Conservation (phyloP, 2,329 filamentous ascomycete genomes). For the Aureobasidium pullulans region DNA sequence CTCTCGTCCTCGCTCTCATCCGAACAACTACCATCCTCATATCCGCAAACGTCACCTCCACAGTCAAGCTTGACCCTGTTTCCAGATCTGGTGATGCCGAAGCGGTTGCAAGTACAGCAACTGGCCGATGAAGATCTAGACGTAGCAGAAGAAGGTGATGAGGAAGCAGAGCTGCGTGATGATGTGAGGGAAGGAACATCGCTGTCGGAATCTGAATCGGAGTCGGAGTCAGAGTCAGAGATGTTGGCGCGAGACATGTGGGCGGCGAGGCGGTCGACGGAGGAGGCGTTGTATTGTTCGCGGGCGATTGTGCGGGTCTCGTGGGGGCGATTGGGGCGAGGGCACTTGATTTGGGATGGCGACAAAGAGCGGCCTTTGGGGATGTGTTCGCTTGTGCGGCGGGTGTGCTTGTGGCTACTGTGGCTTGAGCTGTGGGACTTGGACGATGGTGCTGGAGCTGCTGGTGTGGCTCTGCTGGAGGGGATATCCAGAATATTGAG, state of each 20-base stretch:
- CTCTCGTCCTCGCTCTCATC: slow-evolving; percentile 56
- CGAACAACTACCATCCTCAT: slow-evolving; percentile 64
- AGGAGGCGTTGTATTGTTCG: slow-evolving; percentile 67
- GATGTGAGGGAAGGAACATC: slow-evolving; percentile 64
- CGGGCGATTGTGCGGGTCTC: slow-evolving; percentile 82
- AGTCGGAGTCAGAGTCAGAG: slow-evolving; percentile 26
- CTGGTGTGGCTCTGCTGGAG: slow-evolving; percentile 37
- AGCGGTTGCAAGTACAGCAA: slow-evolving; percentile 88
- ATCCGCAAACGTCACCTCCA: slow-evolving; percentile 80
- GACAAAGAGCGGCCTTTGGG: slow-evolving; percentile 85
- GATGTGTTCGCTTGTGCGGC: slow-evolving; percentile 57
- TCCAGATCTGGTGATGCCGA: slow-evolving; percentile 85
- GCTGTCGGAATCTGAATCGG: slow-evolving; percentile 54
- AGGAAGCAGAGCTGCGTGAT: slow-evolving; percentile 58
- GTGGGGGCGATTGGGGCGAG: slow-evolving; percentile 81
- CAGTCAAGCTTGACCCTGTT: slow-evolving; percentile 95
- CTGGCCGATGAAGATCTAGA: slow-evolving; percentile 48
- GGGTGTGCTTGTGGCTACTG: slow-evolving; percentile 35
- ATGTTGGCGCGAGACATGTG: slow-evolving; percentile 42
- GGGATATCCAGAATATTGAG: slow-evolving; percentile 96
- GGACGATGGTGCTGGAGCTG: slow-evolving; percentile 32
- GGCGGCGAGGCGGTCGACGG: slow-evolving; percentile 70
- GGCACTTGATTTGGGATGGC: slow-evolving; percentile 80
- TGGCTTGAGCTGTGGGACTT: slow-evolving; percentile 32
- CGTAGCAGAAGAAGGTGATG: slow-evolving; percentile 55